Evolutionary conservation across 768 basidiomycete genomes (phyloP).

Genomic region (Boletus barrowsii): DNA sequence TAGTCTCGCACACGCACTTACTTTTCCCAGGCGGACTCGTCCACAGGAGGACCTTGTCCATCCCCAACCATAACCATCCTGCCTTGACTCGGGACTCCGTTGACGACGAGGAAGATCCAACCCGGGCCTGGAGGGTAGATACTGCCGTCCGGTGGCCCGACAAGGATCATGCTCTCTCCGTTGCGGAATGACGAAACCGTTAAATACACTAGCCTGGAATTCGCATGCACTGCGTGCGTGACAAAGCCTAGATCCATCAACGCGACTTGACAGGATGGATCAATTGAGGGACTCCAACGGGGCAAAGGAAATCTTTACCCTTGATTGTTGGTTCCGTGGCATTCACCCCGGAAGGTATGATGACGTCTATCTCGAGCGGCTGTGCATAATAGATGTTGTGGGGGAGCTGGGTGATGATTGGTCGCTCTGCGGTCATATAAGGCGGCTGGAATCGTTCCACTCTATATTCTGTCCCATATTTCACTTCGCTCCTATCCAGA

Average conservation of each 20-base stretch:
- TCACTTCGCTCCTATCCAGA: constrained; percentile 66
- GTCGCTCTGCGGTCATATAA: constrained; percentile 67
- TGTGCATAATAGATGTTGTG: constrained; percentile 44
- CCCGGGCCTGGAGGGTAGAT: constrained; percentile 82
- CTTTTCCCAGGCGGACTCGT: constrained; percentile 56
- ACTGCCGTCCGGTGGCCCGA: constrained; percentile 58
- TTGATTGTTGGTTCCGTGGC: constrained; percentile 42
- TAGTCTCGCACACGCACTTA: constrained; percentile 32
- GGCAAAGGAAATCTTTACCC: constrained; percentile 36
- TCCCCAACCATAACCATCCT: constrained; percentile 65
- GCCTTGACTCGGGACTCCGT: constrained; percentile 65
- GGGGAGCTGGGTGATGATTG: constrained; percentile 40
- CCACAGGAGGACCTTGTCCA: constrained; percentile 57
- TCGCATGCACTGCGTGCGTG: constrained; percentile 74
- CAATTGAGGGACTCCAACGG: neutral
- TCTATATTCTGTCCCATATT: constrained; percentile 83
- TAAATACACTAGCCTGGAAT: constrained; percentile 74
- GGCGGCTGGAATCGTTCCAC: constrained; percentile 85
- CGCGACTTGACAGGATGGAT: constrained; percentile 44
- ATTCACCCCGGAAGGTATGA: constrained; percentile 35
- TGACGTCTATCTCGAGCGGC: constrained; percentile 45
- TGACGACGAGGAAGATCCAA: constrained; percentile 66
- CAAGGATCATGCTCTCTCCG: constrained; percentile 48
- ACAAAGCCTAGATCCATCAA: constrained; percentile 83
- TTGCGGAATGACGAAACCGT: constrained; percentile 41